Base-by-base conservation (phyloP, 2,329 filamentous ascomycete species). In the Raffaelea ambrosiae region DNA sequence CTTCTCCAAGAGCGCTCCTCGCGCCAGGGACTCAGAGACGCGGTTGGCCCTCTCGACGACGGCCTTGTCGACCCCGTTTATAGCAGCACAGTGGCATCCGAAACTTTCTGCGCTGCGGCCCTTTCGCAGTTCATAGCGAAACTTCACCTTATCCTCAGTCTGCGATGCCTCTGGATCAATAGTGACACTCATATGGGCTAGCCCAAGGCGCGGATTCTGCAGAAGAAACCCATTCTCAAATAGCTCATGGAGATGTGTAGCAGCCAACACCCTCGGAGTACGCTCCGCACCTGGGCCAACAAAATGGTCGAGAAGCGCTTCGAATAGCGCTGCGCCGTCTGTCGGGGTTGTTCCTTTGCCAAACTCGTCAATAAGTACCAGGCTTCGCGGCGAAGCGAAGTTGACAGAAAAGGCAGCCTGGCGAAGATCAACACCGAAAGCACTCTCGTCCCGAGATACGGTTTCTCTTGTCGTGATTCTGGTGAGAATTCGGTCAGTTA, bases 321-420 rank as follows among this genome's bases (percentile, higher is more conserved):
- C 68, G 40, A 81, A 64, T 14, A 84, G 62, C 0, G 78, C 80
- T 2, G 75, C 73, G 7, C 79, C 80, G 56, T 82, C 77, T 48
- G 73, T 66, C 9, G 67, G 61, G 44, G 73, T 75, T 0, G 80
- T 84, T 3, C 80, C 80, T 59, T 83, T 84, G 1, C 80, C 80
- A 57, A 98, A 97, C 59, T 98, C 93, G 57, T 98, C 93, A 40
- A 97, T 80, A n/a, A 98, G 71, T 1, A 98, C 63, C 5, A 98
- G 70, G 58, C 87, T 96, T 43, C 80, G 77, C 13, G 76, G 70
- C 0, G 89, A 95, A 4, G 84, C 81, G 46, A 88, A 76, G 49
- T 77, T 85, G 44, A 93, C 71, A 0, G 86, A 81, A 48, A 93
- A 77, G 0, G 86, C 83, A 11, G 93, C 81, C 59, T 98, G 91